phyloP scores from a whole-genome alignment of 306 rosid species.

The Cotoneaster glaucophyllus region DNA sequence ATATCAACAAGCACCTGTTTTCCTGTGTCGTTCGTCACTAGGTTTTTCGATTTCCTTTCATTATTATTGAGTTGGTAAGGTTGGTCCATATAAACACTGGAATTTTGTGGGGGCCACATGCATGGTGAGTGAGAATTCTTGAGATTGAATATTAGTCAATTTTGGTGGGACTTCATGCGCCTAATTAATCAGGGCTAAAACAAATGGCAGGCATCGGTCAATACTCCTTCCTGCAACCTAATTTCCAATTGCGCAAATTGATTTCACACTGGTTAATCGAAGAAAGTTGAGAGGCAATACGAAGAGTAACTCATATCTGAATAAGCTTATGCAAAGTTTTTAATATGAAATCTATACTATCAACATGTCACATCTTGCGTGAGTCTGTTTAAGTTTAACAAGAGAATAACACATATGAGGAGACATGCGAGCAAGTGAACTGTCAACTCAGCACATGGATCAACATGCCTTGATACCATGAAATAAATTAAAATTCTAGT shows the following conservation, averaged over 20 bases:
- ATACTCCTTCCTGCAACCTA: background rate
- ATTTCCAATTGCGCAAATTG: background rate
- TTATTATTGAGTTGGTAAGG: background rate
- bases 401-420: too few species aligned
- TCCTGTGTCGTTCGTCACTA: conserved; percentile 15
- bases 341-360: too few species aligned
- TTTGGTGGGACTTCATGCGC: conserved; percentile 9
- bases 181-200: background rate
- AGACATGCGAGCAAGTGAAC: too few species aligned
- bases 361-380: too few species aligned
- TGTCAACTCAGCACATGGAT: too few species aligned
- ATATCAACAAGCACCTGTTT: conserved; percentile 12
- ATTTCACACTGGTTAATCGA: background rate
- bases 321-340: too few species aligned
- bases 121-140: conserved; percentile 9
- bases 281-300: too few species aligned
- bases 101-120: background rate
- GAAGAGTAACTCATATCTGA: too few species aligned
- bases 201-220: background rate
- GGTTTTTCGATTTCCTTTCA: background rate
- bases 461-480: too few species aligned
- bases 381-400: too few species aligned
- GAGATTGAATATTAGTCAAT: background rate
- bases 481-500: too few species aligned
- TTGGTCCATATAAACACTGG: background rate